These are phyloP conservation scores for Monosporascus sp. DNA, from an alignment of 2,329 filamentous ascomycete genomes.

Conservation along the genomic window DNA sequence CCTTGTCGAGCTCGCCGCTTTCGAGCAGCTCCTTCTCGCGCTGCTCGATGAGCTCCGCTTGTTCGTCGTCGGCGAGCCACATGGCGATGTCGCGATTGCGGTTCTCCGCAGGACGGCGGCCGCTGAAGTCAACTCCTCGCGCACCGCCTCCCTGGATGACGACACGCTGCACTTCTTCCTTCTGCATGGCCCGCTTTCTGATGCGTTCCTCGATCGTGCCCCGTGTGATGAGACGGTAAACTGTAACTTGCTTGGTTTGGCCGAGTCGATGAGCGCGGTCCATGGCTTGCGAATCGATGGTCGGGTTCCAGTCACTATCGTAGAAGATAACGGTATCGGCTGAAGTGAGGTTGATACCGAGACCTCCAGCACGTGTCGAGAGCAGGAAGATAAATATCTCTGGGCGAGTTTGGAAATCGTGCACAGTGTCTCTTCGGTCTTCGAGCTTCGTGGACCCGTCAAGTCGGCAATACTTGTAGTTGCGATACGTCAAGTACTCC, in stretches of 20 bases:
- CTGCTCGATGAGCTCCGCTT: slow-evolving; percentile 87
- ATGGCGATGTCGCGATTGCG: slow-evolving; percentile 96
- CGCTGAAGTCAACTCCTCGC: slow-evolving; percentile 93
- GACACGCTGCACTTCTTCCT: slow-evolving; percentile 96
- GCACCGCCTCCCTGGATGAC: slow-evolving; percentile 88
- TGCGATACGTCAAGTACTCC: slow-evolving; percentile 96
- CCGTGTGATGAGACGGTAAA: slow-evolving; percentile 94
- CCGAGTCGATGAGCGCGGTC: slow-evolving; percentile 96
- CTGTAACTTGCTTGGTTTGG: slow-evolving; percentile 91
- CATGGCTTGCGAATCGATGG: slow-evolving; percentile 98
- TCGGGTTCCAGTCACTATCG: slow-evolving; percentile 98
- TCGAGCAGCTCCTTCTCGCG: slow-evolving; percentile 84
- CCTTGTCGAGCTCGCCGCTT: slow-evolving; percentile 61
- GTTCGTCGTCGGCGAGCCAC: slow-evolving; percentile 97
- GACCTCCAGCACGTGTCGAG: slow-evolving; percentile 91
- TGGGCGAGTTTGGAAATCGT: slow-evolving; percentile 89
- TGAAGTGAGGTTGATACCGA: slow-evolving; percentile 94
- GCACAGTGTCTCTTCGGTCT: slow-evolving; percentile 91
- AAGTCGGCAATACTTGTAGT: slow-evolving; percentile 96
- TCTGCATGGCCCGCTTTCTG: slow-evolving; percentile 91
- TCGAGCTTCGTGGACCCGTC: slow-evolving; percentile 97
- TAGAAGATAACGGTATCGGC: slow-evolving; percentile 99
- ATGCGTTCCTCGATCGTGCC: slow-evolving; percentile 98
- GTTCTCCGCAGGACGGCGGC: slow-evolving; percentile 79
- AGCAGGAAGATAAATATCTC: slow-evolving; percentile 97